phyloP scores from a whole-genome alignment of 306 rosid genomes.

The Dalbergia cultrata region DNA sequence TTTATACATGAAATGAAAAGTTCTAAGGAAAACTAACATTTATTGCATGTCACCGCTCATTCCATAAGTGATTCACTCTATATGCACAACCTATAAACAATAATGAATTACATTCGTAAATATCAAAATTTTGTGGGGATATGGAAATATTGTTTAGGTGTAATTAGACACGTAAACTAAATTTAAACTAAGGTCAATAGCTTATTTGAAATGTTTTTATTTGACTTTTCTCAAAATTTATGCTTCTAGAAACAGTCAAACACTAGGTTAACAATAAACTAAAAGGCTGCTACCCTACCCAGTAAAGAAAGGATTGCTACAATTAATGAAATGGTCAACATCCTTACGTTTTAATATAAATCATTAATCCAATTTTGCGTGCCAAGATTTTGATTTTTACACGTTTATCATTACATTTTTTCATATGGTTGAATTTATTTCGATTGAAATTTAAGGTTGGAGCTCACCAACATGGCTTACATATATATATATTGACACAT shows the following conservation, averaged over 20 bases:
- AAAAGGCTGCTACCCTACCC: conserved; percentile 4
- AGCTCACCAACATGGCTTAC: not conserved
- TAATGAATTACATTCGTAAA: not conserved
- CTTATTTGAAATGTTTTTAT: not conserved
- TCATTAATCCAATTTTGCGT: not conserved
- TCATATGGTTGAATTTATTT: no score
- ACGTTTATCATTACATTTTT: not conserved
- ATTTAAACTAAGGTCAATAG: not conserved
- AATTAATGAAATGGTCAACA: conserved; percentile 22
- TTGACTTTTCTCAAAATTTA: not conserved
- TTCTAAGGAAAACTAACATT: no score
- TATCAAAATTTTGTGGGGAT: not conserved
- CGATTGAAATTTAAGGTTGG: not conserved
- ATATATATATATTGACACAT: not conserved
- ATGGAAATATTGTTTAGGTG: not conserved
- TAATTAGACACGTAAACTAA: not conserved
- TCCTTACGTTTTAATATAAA: not conserved
- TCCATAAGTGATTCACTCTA: not conserved
- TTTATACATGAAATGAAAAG: no score
- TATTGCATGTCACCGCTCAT: not conserved
- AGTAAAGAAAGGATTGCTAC: not conserved
- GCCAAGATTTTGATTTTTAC: not conserved
- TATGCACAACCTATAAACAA: not conserved
- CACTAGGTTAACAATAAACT: not conserved
- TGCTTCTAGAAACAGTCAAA: not conserved